Evolutionary conservation across 257 asterid genomes (phyloP).

Genomic region (Ballota nigra): DNA sequence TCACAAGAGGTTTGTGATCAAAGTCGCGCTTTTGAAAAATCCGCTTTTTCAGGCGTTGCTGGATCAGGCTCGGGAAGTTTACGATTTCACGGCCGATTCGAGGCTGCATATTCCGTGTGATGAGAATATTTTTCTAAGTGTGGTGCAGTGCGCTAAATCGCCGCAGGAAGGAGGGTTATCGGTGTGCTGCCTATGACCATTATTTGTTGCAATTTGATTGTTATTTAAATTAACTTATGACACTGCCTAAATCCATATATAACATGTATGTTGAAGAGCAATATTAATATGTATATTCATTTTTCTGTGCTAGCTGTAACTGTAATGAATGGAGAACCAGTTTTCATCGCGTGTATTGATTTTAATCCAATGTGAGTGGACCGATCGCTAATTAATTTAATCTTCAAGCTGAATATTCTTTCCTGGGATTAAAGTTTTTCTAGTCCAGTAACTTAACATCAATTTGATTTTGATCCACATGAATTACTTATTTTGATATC

Average conservation of each 20-base stretch:
- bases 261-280: slow-evolving; percentile 24
- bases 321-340: slow-evolving; percentile 5
- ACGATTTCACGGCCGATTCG: slow-evolving; percentile 56
- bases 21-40: slow-evolving; percentile 58
- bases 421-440: too few species aligned
- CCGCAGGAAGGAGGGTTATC: slow-evolving; percentile 44
- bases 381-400: background rate
- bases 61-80: slow-evolving; percentile 76
- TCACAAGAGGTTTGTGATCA: slow-evolving; percentile 73
- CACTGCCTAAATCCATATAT: slow-evolving; percentile 24
- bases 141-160: slow-evolving; percentile 65
- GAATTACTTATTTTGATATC: too few species aligned
- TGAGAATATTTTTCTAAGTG: slow-evolving; percentile 64
- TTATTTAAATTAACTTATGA: slow-evolving; percentile 23
- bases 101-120: slow-evolving; percentile 85
- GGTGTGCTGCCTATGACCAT: slow-evolving; percentile 48
- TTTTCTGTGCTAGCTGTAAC: slow-evolving; percentile 10
- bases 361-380: slow-evolving; percentile 10
- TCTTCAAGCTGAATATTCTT: too few species aligned
- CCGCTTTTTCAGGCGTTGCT: slow-evolving; percentile 79
- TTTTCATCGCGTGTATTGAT: background rate
- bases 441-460: too few species aligned
- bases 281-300: slow-evolving; percentile 26
- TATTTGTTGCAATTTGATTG: background rate
- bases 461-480: too few species aligned